Percentiles rank a stretch among this genome's conserved stretches.
Evolutionary conservation across 441 rosid species (phyloP).

Genomic region (Melastoma candidum): DNA sequence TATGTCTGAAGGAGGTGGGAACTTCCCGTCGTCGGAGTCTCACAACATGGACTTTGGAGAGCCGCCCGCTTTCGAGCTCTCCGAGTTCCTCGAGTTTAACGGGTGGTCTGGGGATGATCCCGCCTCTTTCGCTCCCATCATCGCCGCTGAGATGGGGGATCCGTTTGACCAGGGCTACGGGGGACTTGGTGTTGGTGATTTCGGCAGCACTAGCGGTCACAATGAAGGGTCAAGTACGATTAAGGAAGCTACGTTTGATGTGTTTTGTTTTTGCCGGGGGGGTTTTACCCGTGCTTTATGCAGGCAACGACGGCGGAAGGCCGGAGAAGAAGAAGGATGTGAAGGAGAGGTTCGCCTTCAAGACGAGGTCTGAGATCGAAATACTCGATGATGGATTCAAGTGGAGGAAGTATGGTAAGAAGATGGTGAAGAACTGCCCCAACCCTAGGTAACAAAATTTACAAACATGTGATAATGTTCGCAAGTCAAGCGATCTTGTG

Average conservation of each 20-base stretch:
- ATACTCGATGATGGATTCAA: slow-evolving; percentile 78
- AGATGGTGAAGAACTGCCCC: slow-evolving; percentile 89
- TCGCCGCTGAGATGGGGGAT: slow-evolving; percentile 8
- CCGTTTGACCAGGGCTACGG: slow-evolving; percentile 24
- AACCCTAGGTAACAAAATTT: slow-evolving; percentile 56
- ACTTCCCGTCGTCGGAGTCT: slow-evolving; percentile 14
- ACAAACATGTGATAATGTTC: too few relatives aligned
- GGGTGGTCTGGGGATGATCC: slow-evolving; percentile 45
- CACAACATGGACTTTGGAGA: slow-evolving; percentile 21
- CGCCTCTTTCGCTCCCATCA: slow-evolving; percentile 16
- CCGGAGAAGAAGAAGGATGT: slow-evolving; percentile 24
- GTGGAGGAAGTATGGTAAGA: slow-evolving; percentile 98
- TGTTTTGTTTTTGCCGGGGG: too few relatives aligned
- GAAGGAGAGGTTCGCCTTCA: slow-evolving; percentile 69
- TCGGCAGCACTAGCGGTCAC: slow-evolving; percentile 24
- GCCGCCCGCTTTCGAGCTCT: slow-evolving; percentile 31
- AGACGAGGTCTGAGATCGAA: slow-evolving; percentile 67
- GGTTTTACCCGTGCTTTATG: slow-evolving; percentile 7
- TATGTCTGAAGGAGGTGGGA: slow-evolving; percentile 15
- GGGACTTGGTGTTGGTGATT: slow-evolving; percentile 22
- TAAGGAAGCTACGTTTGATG: slow-evolving; percentile 14
- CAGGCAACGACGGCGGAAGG: slow-evolving; percentile 19
- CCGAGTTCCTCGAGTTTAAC: slow-evolving; percentile 30
- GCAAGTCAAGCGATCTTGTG: too few relatives aligned
- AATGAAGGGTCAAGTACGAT: slow-evolving; percentile 25